Base-by-base conservation (phyloP, 2,329 filamentous ascomycete genomes). In the Diaporthe ampelina region DNA sequence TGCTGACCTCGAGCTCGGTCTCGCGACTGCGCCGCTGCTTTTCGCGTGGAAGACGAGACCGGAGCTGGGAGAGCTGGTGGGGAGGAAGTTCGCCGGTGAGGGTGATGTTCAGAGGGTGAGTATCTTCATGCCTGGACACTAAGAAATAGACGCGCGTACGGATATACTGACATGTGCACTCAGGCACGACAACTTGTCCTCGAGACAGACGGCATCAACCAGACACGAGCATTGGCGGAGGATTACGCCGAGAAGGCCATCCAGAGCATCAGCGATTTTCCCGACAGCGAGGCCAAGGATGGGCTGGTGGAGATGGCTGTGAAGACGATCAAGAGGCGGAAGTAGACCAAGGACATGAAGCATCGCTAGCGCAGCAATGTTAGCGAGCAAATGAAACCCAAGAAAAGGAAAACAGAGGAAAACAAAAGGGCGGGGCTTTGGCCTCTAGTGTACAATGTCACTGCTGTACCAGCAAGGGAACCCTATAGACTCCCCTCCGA, bases 41-140 rank as follows among this genome's bases (percentile, higher is more conserved):
- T 99, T 98, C 86, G 97, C 97, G 0, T 99, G 97, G 97, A 95
- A 95, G 85, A 90, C 93, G 77, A 94, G 94, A 79, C 91, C 92
- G 32, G 95, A 97, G 83, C 86, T 99, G 37, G 97, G 97, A 6
- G 91, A 91, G 70, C 86, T 99, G 77, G 97, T 99, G 21, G 97
- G 97, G 59, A 92, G 97, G 84, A 98, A 97, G 84, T 99, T 99
- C 82, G 88, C 89, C 59, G 85, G 90, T 79, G 90, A 95, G 78
- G 97, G 97, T 8, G 97, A 99, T 85, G 94, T 98, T 65, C 86
- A 92, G 78, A 92, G 87, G 88, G 96, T 98, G 83, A 86, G 92
- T 86, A 7, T 3, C 45, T 48, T 1, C 2, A 32, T 32, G 29
- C 29, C 24, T 32, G 4, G 9, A 13, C 37, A 37, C 40, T 43